These are phyloP conservation scores for Purpureocillium lavendulum DNA, from an alignment of 2,329 filamentous ascomycete genomes.

Conservation along the genomic window DNA sequence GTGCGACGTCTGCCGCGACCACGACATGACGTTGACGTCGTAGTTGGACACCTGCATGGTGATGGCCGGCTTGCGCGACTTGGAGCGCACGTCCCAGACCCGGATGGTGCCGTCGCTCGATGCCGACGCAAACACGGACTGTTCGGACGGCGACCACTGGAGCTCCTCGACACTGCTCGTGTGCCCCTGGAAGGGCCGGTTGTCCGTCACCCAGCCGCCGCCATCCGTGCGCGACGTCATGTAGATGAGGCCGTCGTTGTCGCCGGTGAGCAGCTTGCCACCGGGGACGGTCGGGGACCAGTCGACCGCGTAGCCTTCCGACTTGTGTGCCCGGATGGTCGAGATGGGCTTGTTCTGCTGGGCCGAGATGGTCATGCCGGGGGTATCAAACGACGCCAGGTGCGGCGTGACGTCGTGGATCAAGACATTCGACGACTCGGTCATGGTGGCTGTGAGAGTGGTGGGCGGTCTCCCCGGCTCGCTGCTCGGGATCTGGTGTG, in stretches of 20 bases:
- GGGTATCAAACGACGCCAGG: constrained; percentile 80
- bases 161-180: constrained; percentile 83
- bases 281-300: constrained; percentile 75
- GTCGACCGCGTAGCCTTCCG: constrained; percentile 93
- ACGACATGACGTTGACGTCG: constrained; percentile 95
- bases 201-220: constrained; percentile 84
- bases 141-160: constrained; percentile 92
- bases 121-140: constrained; percentile 87
- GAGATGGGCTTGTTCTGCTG: constrained; percentile 82
- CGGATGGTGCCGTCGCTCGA: constrained; percentile 92
- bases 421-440: constrained; percentile 77
- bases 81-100: constrained; percentile 90
- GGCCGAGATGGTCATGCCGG: constrained; percentile 69
- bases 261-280: constrained; percentile 84
- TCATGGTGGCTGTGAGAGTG: constrained; percentile 85
- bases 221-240: constrained; percentile 78
- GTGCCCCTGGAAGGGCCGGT: constrained; percentile 75
- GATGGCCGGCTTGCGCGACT: constrained; percentile 80
- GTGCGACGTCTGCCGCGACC: constrained; percentile 82
- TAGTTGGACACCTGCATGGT: constrained; percentile 74
- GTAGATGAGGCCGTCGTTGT: constrained; percentile 86
- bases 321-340: constrained; percentile 83
- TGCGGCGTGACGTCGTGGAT: constrained; percentile 94
- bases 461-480: constrained; percentile 65
- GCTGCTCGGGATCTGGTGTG: constrained; percentile 67